phyloP scores from a whole-genome alignment of 805 yeast genomes.

The Cyberlindnera maritima region DNA sequence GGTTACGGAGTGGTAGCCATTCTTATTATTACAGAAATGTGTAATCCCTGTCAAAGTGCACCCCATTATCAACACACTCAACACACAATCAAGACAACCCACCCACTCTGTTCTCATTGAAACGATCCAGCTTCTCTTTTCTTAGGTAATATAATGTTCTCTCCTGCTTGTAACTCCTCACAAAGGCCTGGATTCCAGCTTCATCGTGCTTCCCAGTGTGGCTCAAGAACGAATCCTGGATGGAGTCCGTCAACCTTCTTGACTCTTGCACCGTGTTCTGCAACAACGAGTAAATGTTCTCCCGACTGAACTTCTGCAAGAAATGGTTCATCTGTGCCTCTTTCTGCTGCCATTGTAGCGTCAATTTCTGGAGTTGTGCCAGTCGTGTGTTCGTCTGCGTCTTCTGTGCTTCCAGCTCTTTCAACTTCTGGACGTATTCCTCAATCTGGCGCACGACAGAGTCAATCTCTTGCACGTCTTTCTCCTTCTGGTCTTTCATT shows the following conservation, averaged over 20 bases:
- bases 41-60: too few relatives aligned
- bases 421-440: constrained; percentile 26
- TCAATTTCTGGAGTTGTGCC: constrained; percentile 5
- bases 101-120: constrained; percentile 33
- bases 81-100: constrained; percentile 16
- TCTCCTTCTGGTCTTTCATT: constrained; percentile 23
- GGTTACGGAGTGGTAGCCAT: too few relatives aligned
- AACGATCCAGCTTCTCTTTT: constrained; percentile 45
- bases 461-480: constrained; percentile 27
- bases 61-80: too few relatives aligned
- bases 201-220: constrained; percentile 29
- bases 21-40: too few relatives aligned
- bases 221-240: constrained; percentile 32
- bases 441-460: constrained; percentile 25
- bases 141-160: constrained; percentile 43
- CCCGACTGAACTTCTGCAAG: constrained; percentile 36
- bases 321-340: constrained; percentile 34
- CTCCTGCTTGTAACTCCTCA: constrained; percentile 38
- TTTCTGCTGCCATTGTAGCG: constrained; percentile 34
- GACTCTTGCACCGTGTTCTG: constrained; percentile 31
- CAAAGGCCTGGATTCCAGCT: constrained; percentile 34
- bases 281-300: constrained; percentile 32
- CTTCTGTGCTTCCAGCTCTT: constrained; percentile 30
- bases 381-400: constrained; percentile 17
- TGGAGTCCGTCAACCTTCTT: constrained; percentile 31